These are phyloP conservation scores for Smithsoniella earleae DNA, from an alignment of 163 green algal genomes.

Conservation along the genomic window DNA sequence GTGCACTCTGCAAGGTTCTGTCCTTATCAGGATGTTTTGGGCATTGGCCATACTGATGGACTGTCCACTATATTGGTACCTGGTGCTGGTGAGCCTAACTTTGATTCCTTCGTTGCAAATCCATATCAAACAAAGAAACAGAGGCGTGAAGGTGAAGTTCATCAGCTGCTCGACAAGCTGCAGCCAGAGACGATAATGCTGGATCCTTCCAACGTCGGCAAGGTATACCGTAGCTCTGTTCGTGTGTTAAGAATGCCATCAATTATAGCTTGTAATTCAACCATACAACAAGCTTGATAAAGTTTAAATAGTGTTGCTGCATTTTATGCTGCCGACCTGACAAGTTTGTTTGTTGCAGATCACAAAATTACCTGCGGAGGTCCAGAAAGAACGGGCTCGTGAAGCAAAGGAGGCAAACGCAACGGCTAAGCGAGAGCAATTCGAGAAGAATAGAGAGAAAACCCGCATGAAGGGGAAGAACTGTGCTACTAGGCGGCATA, in stretches of 20 bases:
- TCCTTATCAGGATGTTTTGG: constrained; percentile 92
- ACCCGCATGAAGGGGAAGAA: constrained; percentile 86
- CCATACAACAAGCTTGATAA: constrained; percentile 10
- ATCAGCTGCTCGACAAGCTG: constrained; percentile 81
- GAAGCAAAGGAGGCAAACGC: constrained; percentile 40
- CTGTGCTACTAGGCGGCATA: constrained; percentile 61
- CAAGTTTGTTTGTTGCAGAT: constrained; percentile 35
- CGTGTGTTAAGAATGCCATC: constrained; percentile 24
- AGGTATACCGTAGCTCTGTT: constrained; percentile 41
- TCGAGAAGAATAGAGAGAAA: constrained; percentile 43
- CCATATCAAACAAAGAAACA: constrained; percentile 73
- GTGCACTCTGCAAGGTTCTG: constrained; percentile 69
- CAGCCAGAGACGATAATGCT: constrained; percentile 88
- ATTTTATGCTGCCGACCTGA: background rate
- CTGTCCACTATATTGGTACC: constrained; percentile 75
- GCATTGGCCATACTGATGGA: constrained; percentile 63
- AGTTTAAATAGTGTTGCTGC: background rate
- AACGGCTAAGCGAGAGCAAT: constrained; percentile 30
- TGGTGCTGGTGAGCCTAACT: constrained; percentile 91
- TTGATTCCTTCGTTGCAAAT: constrained; percentile 91
- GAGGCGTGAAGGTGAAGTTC: constrained; percentile 78
- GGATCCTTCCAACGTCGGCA: constrained; percentile 76
- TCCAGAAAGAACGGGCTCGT: constrained; percentile 41
- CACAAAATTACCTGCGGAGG: constrained; percentile 44
- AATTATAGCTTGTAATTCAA: too few relatives aligned